Evolutionary conservation across 257 asterid genomes (phyloP), one percentile per base, ranked within the genome.

Genomic region (Apocynum venetum): DNA sequence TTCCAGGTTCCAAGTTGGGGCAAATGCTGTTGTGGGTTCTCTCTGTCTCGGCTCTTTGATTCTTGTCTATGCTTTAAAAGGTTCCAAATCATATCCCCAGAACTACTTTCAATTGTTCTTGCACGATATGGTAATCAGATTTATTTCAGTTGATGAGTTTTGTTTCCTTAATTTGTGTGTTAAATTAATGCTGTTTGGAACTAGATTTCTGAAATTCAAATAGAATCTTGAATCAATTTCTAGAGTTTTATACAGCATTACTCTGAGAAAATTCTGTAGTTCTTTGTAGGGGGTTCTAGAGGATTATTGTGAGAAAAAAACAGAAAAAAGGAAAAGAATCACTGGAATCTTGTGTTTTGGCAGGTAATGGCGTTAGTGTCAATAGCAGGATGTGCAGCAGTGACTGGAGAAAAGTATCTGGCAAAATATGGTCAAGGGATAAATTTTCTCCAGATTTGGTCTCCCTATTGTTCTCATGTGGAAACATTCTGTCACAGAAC

Each of bases 341-440:
- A 12, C 9, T 25, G 35, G 35, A 19, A 2, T 31, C 41, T 48
- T 47, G 40, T 20, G 0, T n/a, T 68, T 55, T 73, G 59, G 73
- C 87, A 89, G 92, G 84, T 79, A 61, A 72, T 84, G 69, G 6
- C 76, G 75, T 43, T 83, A 20, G 6, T 89, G 76, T 31, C 83
- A 76, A 35, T 85, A 72, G 82, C 92, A 7, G 92, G 85, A 64
- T 75, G 86, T 75, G 81, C 90, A 6, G 88, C 89, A 38, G 83
- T 80, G 17, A 74, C 75, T 61, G 87, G 88, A 15, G 71, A 85
- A n/a, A 88, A 84, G 76, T 85, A 48, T 53, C 83, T 88, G 74
- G 92, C 80, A 2, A 38, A 56, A 55, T 78, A 59, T 78, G 91
- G 92, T 0, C 86, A 83, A 85, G 8, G 3, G 43, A 47, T 80